Evolutionary conservation across 1,284 basidiomycete genomes (phyloP), one percentile per base, ranked within the genome.

Genomic region (Naganishia liquefaciens): DNA sequence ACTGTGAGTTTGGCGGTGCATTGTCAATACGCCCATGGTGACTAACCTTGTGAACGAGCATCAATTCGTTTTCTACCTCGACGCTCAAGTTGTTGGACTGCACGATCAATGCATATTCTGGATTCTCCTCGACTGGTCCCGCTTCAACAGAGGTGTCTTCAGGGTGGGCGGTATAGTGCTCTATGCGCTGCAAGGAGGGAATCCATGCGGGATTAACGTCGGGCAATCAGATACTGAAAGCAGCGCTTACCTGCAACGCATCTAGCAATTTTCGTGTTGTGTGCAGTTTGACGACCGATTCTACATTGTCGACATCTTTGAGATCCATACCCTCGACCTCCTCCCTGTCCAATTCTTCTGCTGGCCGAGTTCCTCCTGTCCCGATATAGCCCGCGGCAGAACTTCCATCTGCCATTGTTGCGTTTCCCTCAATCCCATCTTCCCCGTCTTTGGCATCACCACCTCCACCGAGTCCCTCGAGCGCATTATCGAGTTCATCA

Each of bases 11-110:
- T n/a, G 27, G 13, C 19, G 46, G 2, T 21, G 3, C 11, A 13
- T 5, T 19, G 42, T 40, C 13, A 30, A 44, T 43, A 19, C 15
- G 63, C 68, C 63, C 52, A 37, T 73, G 77, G 68, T n/a, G 50
- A 50, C 55, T 3, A 72, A 86, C 91, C 84, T 99, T 99, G 82
- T 99, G 93, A 1, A 98, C 94, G 28, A 99, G 83, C 65, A 99
- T 83, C 65, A 97, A 91, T 78, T 99, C 96, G 73, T 99, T 99
- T 79, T 99, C 96, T 1, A 99, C 88, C 72, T 99, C 96, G 21
- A 99, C 96, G 0, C 93, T 93, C 66, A 98, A 82, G 80, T 99
- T 99, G 82, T 99, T 99, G 15, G 95, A 92, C 70, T 91, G 87
- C 2, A 99, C 96, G 72, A 99, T 98, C 66, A 99, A 83, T 67